Conservation (phyloP, 2,329 filamentous ascomycete genomes). For the Sclerotinia trifoliorum region DNA sequence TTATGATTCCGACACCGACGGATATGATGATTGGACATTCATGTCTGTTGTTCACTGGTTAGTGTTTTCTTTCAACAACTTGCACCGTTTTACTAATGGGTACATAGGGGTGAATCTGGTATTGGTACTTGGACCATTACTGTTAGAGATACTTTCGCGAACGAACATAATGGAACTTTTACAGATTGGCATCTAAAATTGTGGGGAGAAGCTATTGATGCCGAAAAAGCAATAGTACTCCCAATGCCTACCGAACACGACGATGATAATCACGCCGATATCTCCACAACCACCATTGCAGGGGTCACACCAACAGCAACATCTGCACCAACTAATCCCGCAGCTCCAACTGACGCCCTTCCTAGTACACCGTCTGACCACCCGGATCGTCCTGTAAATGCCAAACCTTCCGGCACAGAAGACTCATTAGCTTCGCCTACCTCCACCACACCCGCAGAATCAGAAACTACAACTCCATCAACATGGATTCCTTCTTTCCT, state of each 20-base stretch:
- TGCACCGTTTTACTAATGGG: conserved; percentile 40
- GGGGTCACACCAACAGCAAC: conserved; percentile 45
- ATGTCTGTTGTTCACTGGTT: conserved; percentile 98
- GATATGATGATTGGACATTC: conserved; percentile 96
- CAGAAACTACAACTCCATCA: conserved; percentile 38
- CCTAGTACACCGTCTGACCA: conserved; percentile 58
- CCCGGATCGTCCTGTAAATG: conserved; percentile 59
- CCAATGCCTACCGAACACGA: conserved; percentile 83
- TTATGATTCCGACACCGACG: conserved; percentile 62
- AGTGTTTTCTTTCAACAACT: conserved; percentile 39
- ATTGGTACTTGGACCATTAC: conserved; percentile 88
- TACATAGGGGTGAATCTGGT: conserved; percentile 75
- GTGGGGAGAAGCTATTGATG: conserved; percentile 86
- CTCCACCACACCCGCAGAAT: conserved; percentile 34
- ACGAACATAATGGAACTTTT: conserved; percentile 75
- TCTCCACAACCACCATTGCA: conserved; percentile 63
- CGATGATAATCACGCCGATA: conserved; percentile 73
- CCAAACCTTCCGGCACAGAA: conserved; percentile 36
- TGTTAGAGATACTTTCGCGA: conserved; percentile 79
- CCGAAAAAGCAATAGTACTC: conserved; percentile 66
- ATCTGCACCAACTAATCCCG: conserved; percentile 47
- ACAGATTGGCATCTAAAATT: conserved; percentile 91
- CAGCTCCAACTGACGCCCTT: conserved; percentile 25
- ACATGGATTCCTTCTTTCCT: conserved; percentile 78
- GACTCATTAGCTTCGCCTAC: conserved; percentile 27